A percentile compares a stretch with the other conserved stretches of the same genome.
Conservation (phyloP, 2,329 filamentous ascomycete genomes). For the Aspergillus sclerotialis region DNA sequence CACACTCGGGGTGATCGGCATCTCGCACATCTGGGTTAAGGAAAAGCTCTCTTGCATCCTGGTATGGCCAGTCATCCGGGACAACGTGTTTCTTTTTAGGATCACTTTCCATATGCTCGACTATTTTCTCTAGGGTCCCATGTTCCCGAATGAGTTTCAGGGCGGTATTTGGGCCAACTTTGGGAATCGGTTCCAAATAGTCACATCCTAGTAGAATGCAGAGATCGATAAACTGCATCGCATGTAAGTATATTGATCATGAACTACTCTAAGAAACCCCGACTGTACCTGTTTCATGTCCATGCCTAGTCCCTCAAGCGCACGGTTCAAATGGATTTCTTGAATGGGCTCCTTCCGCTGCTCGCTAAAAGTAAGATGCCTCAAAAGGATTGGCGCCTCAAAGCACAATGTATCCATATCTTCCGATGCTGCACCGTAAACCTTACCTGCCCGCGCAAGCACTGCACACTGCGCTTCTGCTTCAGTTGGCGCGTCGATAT, state of each 20-base stretch:
- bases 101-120: conserved; percentile 71
- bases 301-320: conserved; percentile 82
- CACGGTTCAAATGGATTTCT: conserved; percentile 82
- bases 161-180: conserved; percentile 84
- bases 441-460: conserved; percentile 82
- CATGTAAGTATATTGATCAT: conserved; percentile 4
- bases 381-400: conserved; percentile 78
- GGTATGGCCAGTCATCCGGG: conserved; percentile 94
- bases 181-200: conserved; percentile 93
- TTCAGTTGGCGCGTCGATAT: conserved; percentile 90
- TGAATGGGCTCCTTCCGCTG: conserved; percentile 96
- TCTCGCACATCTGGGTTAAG: conserved; percentile 79
- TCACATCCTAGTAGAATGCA: conserved; percentile 97
- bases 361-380: conserved; percentile 94
- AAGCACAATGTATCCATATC: conserved; percentile 99
- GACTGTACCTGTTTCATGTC: conserved; percentile 66
- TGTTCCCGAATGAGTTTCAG: conserved; percentile 92
- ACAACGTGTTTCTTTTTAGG: conserved; percentile 73
- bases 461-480: conserved; percentile 95
- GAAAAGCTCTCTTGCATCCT: conserved; percentile 87
- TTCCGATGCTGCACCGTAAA: conserved; percentile 92
- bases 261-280: conserved; percentile 5
- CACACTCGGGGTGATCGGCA: conserved; percentile 78
- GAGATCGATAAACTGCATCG: conserved; percentile 79
- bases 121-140: conserved; percentile 76